These are phyloP conservation scores for Sclerotinia spermophila DNA, from an alignment of 2,329 filamentous ascomycete species.

Conservation along the genomic window DNA sequence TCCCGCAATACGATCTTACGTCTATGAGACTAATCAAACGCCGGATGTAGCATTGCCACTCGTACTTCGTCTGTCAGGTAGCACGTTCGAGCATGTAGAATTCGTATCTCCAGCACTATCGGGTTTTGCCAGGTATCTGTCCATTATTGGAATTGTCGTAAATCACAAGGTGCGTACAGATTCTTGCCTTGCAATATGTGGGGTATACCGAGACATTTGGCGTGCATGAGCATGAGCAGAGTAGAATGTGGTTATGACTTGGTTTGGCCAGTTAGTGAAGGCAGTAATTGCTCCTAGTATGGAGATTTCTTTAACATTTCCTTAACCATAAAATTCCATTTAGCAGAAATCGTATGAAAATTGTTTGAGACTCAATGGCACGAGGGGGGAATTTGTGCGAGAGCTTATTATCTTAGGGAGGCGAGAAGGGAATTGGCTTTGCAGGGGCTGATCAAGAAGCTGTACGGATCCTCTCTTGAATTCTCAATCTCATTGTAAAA, in stretches of 20 bases:
- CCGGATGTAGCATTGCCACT: neutral
- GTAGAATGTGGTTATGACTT: neutral
- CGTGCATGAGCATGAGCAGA: neutral
- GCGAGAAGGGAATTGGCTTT: neutral
- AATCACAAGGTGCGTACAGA: neutral
- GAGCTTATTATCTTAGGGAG: neutral
- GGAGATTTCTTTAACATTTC: neutral
- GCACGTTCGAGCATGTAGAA: neutral
- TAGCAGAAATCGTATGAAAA: neutral
- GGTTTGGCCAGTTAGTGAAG: rapidly evolving
- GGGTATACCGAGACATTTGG: neutral
- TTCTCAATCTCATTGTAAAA: neutral
- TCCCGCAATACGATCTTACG: neutral
- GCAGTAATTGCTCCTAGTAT: neutral
- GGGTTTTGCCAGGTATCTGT: neutral
- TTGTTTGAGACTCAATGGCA: neutral
- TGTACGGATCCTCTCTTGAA: neutral
- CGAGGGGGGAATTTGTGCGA: neutral
- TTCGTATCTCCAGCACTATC: neutral
- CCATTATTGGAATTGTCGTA: neutral
- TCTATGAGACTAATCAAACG: neutral
- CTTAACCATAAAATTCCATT: neutral
- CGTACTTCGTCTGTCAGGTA: neutral
- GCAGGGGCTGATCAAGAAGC: neutral
- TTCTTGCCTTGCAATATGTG: neutral